Evolutionary conservation across 2,329 filamentous ascomycete species (phyloP).

Genomic region (Colletotrichum tropicale): DNA sequence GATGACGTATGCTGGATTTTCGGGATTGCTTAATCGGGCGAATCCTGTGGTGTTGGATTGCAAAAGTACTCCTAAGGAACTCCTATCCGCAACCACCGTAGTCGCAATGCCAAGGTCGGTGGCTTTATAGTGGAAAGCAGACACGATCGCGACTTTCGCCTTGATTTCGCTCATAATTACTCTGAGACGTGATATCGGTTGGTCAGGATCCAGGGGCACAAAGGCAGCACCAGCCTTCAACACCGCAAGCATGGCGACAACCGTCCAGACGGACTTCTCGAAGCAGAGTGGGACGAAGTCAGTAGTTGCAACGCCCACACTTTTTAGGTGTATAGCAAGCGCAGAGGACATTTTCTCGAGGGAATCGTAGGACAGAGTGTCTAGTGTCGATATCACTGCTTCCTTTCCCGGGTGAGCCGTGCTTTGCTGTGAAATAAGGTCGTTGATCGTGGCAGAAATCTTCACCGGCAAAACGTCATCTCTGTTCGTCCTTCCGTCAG

Average conservation of each 20-base stretch:
- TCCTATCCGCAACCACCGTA: constrained; percentile 7
- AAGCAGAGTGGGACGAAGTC: neutral
- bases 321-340: neutral
- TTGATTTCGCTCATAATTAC: neutral
- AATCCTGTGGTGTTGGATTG: neutral
- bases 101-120: neutral
- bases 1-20: constrained; percentile 36
- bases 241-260: constrained; percentile 6
- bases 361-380: neutral
- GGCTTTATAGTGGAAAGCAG: neutral
- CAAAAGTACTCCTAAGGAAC: constrained; percentile 39
- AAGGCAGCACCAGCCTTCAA: constrained; percentile 2
- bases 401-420: neutral
- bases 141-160: neutral
- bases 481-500: neutral
- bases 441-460: neutral
- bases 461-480: neutral
- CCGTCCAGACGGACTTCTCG: constrained; percentile 12
- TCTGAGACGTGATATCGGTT: constrained; percentile 4
- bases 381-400: neutral
- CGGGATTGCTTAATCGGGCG: neutral
- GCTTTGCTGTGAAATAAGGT: neutral
- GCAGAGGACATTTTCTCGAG: neutral
- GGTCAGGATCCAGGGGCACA: constrained; percentile 3
- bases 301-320: neutral